Evolutionary conservation across 1,139 yeast species (phyloP), one percentile per base, ranked within the genome.

Genomic region (Taiozyma sp.): DNA sequence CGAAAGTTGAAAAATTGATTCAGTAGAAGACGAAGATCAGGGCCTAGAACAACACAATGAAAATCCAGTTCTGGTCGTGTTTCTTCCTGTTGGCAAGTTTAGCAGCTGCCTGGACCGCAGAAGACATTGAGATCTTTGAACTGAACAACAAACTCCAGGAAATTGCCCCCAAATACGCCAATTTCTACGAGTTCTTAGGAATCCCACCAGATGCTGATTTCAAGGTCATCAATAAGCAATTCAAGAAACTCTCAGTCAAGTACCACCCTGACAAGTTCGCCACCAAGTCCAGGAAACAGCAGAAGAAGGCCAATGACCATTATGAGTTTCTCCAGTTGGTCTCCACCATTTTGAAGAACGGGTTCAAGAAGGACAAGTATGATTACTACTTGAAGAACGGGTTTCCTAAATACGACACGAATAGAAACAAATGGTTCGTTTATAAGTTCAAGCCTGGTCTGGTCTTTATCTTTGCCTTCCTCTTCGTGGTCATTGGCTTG

Each of bases 371-470:
- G 71, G 58, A 76, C 87, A 76, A 93, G 19, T 93, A 93, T 66
- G 98, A 93, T 67, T 92, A 84, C 68, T 93, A 89, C 69, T 73
- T 87, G 52, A 74, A 79, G 41, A 80, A 84, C 59, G 99, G 99
- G 4, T 93, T 93, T 69, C 99, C 99, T 6, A 76, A 77, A 53
- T 89, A 88, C 81, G 41, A 38, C 14, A 82, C 79, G 53, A 80
- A 79, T 0, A 70, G 79, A 2, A 79, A 75, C 0, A 47, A 48
- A 23, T 48, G 57, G 39, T 81, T 79, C 64, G 73, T 70, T 50
- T 80, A 79, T 56, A 68, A 79, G 44, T 84, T 80, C 66, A 75
- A 80, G 50, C 90, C 89, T 9, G 73, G 76, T 43, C 60, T 88
- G 3, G 54, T 73, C 3, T 70, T 81, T 50, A 81, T 89, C 0